Evolutionary conservation across 257 asterid genomes (phyloP).

Genomic region (Solanum peruvianum): DNA sequence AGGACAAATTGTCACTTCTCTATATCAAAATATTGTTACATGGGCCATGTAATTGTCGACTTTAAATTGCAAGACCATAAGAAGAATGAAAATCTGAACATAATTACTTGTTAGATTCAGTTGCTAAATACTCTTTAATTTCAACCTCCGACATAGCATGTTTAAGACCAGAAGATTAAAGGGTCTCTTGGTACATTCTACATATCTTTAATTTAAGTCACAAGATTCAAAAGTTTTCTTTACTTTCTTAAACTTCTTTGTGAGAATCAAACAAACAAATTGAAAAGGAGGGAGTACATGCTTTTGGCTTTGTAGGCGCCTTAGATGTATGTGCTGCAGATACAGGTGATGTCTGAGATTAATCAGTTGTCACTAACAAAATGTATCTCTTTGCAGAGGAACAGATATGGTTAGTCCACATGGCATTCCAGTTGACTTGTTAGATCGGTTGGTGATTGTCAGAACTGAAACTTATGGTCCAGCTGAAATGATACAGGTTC

Average conservation of each 20-base stretch:
- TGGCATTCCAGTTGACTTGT: constrained; percentile 86
- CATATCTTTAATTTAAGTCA: no score
- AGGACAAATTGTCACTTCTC: neutral
- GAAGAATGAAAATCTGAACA: neutral
- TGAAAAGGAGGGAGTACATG: neutral
- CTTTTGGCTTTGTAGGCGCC: neutral
- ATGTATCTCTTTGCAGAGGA: constrained; percentile 45
- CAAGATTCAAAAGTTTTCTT: neutral
- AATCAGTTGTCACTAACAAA: neutral
- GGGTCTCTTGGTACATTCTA: no score
- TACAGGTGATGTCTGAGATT: neutral
- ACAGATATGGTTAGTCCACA: constrained; percentile 94
- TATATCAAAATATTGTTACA: neutral
- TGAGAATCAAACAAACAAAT: neutral
- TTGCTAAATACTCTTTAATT: neutral
- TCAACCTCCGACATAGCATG: neutral
- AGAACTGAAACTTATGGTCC: constrained; percentile 94
- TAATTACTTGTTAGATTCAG: neutral
- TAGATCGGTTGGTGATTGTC: constrained; percentile 83
- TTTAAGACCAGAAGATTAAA: neutral
- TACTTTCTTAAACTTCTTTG: neutral
- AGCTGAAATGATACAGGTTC: constrained; percentile 94
- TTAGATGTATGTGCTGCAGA: neutral
- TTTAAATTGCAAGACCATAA: neutral
- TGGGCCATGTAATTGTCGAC: neutral